Evolutionary conservation across 805 yeast genomes (phyloP), one percentile per base, ranked within the genome.

Genomic region (Wickerhamiella sergipiensis): DNA sequence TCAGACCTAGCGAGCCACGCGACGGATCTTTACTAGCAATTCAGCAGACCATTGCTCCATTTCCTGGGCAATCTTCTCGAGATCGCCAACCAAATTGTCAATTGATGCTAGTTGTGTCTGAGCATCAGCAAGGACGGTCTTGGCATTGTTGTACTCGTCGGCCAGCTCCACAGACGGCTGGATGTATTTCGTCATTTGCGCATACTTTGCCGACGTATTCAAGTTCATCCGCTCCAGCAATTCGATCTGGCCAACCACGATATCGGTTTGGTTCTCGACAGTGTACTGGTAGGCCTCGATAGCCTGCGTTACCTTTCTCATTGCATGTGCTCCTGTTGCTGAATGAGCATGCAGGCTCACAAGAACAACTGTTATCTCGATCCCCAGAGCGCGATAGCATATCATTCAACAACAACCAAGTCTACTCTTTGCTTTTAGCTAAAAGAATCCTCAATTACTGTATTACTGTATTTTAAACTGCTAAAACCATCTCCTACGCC

Each of bases 41-140:
- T 80, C 85, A 23, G 68, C 63, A 6, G 81, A 71, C 77, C 83
- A 80, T 53, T 72, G 75, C 51, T 81, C 85, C 36, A 84, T 58
- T 55, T 84, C 88, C 22, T 66, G 64, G 10, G 76, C 72, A 2
- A 83, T 55, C 2, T 59, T 62, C 46, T 74, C 78, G 31, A 79
- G 61, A 39, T 69, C 45, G 15, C 50, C 54, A 23, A 64, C 56
- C 12, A 54, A 52, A 1, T 36, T 50, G 21, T 54, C 55, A 18
- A 51, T 56, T 21, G 47, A 45, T n/a, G 56, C 60, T 22, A 61
- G 47, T 15, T 51, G 52, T 19, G 36, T 42, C 15, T 59, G 51
- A 1, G 54, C 22, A 13, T n/a, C 23, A 4, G 8, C n/a, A 12
- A 46, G 21, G 4, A 10, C 23, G 31, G n/a, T n/a, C 24, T 24